These are phyloP conservation scores for Acmispon strigosus DNA, from an alignment of 306 rosid species.

Conservation along the genomic window DNA sequence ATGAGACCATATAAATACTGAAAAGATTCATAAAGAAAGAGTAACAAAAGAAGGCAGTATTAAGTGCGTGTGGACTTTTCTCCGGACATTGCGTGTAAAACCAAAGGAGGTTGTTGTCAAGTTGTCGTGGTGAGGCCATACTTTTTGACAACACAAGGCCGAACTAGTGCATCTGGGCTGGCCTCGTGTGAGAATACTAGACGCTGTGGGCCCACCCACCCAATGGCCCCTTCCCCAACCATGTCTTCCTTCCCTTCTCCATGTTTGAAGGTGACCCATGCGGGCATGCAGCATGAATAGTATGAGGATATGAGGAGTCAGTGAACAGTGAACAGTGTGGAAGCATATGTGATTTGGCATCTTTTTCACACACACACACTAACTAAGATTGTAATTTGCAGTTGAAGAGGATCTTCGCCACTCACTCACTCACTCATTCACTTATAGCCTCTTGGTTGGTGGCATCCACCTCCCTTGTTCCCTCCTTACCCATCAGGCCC, in stretches of 20 bases:
- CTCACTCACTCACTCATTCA: neutral
- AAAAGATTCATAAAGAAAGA: no score
- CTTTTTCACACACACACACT: neutral
- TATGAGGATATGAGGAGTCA: no score
- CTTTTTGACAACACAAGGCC: no score
- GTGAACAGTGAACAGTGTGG: no score
- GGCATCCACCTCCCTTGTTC: slow-evolving; percentile 21
- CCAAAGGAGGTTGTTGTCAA: neutral
- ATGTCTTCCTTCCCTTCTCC: neutral
- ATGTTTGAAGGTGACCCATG: slow-evolving; percentile 27
- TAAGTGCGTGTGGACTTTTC: neutral
- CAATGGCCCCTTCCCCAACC: neutral
- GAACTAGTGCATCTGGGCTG: neutral
- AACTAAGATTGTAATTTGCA: neutral
- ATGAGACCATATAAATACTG: no score
- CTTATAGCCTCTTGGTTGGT: slow-evolving; percentile 7
- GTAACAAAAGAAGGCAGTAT: no score
- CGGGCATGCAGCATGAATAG: no score
- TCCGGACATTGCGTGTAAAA: slow-evolving; percentile 12
- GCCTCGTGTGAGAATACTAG: slow-evolving; percentile 3
- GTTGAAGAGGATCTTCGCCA: neutral
- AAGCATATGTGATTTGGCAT: no score
- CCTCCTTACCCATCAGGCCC: slow-evolving; percentile 27
- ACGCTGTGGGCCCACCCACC: neutral
- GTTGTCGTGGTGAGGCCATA: neutral